phyloP scores from a whole-genome alignment of 345 rosid species.

The Nasturtium officinale region DNA sequence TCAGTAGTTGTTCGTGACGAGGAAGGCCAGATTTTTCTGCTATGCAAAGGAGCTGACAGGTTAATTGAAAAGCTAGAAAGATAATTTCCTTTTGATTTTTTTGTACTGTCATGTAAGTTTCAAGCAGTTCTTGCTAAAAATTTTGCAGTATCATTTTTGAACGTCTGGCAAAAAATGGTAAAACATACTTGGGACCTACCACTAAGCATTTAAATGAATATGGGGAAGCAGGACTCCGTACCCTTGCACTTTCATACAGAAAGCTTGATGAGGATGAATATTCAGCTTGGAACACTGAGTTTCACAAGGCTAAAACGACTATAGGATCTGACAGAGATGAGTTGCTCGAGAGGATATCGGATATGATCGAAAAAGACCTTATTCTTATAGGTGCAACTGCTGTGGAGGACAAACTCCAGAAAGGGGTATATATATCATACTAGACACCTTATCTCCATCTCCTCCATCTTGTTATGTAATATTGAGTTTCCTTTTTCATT shows the following conservation, averaged over 20 bases:
- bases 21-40: slow-evolving; percentile 73
- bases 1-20: slow-evolving; percentile 80
- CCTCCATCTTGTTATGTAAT: slow-evolving; percentile 27
- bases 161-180: slow-evolving; percentile 79
- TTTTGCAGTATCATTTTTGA: slow-evolving; percentile 81
- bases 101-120: not conserved
- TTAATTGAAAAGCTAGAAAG: slow-evolving; percentile 40
- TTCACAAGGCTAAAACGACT: slow-evolving; percentile 77
- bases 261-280: slow-evolving; percentile 76
- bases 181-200: slow-evolving; percentile 63
- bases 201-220: slow-evolving; percentile 84
- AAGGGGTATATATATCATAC: slow-evolving; percentile 64
- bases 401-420: slow-evolving; percentile 96
- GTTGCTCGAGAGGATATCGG: slow-evolving; percentile 75
- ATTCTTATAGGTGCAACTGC: slow-evolving; percentile 97
- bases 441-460: not conserved
- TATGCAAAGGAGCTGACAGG: slow-evolving; percentile 99
- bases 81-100: not conserved
- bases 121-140: slow-evolving; percentile 11
- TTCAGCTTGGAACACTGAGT: slow-evolving; percentile 76
- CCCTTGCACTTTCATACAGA: slow-evolving; percentile 80
- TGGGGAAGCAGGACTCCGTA: slow-evolving; percentile 95
- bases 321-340: slow-evolving; percentile 77
- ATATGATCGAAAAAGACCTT: slow-evolving; percentile 83
- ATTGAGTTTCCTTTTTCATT: slow-evolving; percentile 34